Percentiles rank a stretch among this genome's conserved stretches.
These are phyloP conservation scores for Ceratobasidium papillatum DNA, from an alignment of 1,284 basidiomycete genomes.

Conservation along the genomic window DNA sequence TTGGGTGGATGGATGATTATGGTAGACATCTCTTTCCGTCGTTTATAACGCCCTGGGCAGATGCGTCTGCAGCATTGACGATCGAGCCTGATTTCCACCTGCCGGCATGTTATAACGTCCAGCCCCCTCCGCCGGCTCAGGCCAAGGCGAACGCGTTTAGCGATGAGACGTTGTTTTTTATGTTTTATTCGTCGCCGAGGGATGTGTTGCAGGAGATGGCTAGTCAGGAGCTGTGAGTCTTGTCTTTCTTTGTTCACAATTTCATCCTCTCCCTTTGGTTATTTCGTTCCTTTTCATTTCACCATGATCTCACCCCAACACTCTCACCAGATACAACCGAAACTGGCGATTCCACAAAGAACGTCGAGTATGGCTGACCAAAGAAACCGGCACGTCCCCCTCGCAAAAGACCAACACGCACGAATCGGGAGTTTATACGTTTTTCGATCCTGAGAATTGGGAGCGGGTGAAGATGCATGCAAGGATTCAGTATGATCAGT, in stretches of 20 bases:
- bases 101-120: slow-evolving; percentile 93
- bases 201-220: slow-evolving; percentile 96
- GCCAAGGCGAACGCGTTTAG: slow-evolving; percentile 89
- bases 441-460: slow-evolving; percentile 93
- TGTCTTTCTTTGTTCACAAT: neutral
- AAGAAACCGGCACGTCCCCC: slow-evolving; percentile 83
- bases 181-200: slow-evolving; percentile 95
- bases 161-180: slow-evolving; percentile 98
- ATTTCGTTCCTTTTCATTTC: neutral
- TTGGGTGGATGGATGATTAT: slow-evolving; percentile 50
- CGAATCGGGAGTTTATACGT: slow-evolving; percentile 89
- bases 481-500: slow-evolving; percentile 83
- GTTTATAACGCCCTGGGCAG: slow-evolving; percentile 97
- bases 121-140: slow-evolving; percentile 88
- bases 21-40: slow-evolving; percentile 86
- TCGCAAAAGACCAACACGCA: slow-evolving; percentile 89
- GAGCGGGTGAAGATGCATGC: slow-evolving; percentile 86
- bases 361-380: slow-evolving; percentile 93
- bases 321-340: slow-evolving; percentile 77
- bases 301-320: slow-evolving; percentile 19
- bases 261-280: slow-evolving; percentile 69
- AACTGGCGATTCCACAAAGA: slow-evolving; percentile 99
- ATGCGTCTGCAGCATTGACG: slow-evolving; percentile 81
- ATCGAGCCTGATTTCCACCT: slow-evolving; percentile 93
- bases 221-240: slow-evolving; percentile 89